Base-by-base conservation (phyloP, 1,284 basidiomycete genomes). In the Schizopora paradoxa region DNA sequence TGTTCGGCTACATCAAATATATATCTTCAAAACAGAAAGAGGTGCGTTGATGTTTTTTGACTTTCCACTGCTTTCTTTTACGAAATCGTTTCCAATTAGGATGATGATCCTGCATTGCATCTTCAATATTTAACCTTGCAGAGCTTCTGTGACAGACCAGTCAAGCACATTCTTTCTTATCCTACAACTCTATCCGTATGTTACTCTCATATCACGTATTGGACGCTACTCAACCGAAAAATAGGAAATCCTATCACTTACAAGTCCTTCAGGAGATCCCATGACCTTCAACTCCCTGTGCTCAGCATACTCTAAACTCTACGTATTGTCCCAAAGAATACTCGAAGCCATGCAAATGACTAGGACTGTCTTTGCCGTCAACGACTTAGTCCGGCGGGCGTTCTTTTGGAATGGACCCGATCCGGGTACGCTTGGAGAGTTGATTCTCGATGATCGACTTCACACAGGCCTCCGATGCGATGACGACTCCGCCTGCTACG, bases 381-480 rank as follows among this genome's bases (percentile, higher is more conserved):
- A 27, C 19, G 27, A 31, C 21, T 33, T 49, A 25, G 31, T 19
- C 23, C 36, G 46, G 10, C 19, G 34, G 5, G 35, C 44, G 31
- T 38, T 33, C 7, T 28, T 13, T 23, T 31, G 28, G 28, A 29
- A 26, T 27, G 26, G 26, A 2, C 25, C 37, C 7, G 35, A 45
- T 19, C 23, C 37, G 7, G 46, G 37, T 7, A 42, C 10, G 21
- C 23, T 38, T 36, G 48, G 48, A 8, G 34, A 41, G 19, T 32
- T 49, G 4, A 22, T 49, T 16, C 27, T 41, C 8, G 43, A 46
- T 29, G 48, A 49, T 35, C 26, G 37, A 10, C 16, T 40, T 21
- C 16, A 22, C 18, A 22, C 29, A 32, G 22, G 6, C 43, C 23
- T 22, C 21, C 29, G 19, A 13, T 7, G 33, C 26, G 23, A 14